Evolutionary conservation across 2,329 filamentous ascomycete genomes (phyloP), one percentile per base, ranked within the genome.

Genomic region (Whalleya microplaca): DNA sequence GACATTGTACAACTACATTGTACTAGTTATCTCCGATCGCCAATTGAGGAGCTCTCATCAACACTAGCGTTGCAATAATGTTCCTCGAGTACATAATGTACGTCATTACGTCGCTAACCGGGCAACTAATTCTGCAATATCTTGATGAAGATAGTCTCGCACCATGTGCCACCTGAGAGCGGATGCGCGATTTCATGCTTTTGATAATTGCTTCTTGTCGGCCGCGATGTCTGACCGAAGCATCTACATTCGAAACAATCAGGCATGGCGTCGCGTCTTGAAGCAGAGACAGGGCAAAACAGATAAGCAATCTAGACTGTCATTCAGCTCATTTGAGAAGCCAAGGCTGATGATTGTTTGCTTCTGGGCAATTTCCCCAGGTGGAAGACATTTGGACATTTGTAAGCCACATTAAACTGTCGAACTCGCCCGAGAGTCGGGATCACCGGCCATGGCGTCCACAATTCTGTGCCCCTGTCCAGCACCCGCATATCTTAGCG

Each of bases 361-460:
- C 46, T 41, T 37, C 18, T 37, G n/a, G 14, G 21, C n/a, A 37
- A 45, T 51, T 19, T 27, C n/a, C 41, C 8, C 32, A 48, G 32
- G 51, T 32, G 45, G 37, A 53, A 62, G 59, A 48, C 54, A 48
- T 27, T 27, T 27, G 23, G 14, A 56, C 58, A 50, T n/a, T n/a
- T n/a, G n/a, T 48, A 62, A 62, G 58, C 58, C 53, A 54, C 55
- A 58, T n/a, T n/a, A n/a, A n/a, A 7, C 53, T 58, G 48, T 56
- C 58, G 56, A 29, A 45, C 23, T 41, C 53, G 51, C 43, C 60
- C 43, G 44, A 58, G 32, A 14, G 18, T 48, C 57, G 60, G 60
- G 45, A 32, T 58, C 46, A 52, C 57, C 60, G 32, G 60, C 53
- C 56, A 60, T 60, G 58, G 20, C 41, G 41, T 45, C 48, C 19